Evolutionary conservation across 495 filamentous ascomycete genomes (phyloP).

Genomic region (Aspergillus hancockii): DNA sequence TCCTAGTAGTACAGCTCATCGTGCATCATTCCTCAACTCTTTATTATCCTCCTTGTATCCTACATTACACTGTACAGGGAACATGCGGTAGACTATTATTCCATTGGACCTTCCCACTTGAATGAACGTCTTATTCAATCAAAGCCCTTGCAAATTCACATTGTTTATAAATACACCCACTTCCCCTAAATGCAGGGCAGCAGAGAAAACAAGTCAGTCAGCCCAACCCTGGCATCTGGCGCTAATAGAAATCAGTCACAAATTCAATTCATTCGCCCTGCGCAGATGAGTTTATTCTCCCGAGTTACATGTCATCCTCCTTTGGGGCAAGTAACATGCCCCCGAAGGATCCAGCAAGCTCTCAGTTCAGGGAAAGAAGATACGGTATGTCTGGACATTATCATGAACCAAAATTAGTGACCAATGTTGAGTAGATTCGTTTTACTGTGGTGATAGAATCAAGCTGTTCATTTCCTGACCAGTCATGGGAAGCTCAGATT

Average conservation of each 20-base stretch:
- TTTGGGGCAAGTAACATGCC: conserved; percentile 65
- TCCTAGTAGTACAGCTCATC: not conserved
- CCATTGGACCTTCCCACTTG: not conserved
- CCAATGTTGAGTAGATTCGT: conserved; percentile 35
- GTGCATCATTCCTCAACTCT: not conserved
- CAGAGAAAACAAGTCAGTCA: conserved; percentile 20
- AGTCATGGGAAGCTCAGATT: conserved; percentile 70
- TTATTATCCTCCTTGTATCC: no score
- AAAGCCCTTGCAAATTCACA: not conserved
- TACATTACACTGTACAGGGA: no score
- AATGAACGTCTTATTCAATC: not conserved
- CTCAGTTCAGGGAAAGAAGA: conserved; percentile 28
- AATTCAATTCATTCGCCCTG: conserved; percentile 38
- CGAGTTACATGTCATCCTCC: conserved; percentile 62
- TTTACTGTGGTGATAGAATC: conserved; percentile 76
- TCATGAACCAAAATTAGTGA: no score
- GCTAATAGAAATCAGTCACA: conserved; percentile 18
- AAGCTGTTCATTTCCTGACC: conserved; percentile 51
- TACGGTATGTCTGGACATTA: conserved; percentile 19
- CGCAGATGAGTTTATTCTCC: conserved; percentile 52
- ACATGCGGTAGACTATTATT: no score
- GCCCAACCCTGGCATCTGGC: conserved; percentile 26
- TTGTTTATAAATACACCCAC: not conserved
- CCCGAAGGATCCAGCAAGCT: conserved; percentile 38
- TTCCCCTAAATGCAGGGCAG: conserved; percentile 24